These are phyloP conservation scores for Neoboletus magnificus DNA, from an alignment of 768 basidiomycete species.

Conservation along the genomic window DNA sequence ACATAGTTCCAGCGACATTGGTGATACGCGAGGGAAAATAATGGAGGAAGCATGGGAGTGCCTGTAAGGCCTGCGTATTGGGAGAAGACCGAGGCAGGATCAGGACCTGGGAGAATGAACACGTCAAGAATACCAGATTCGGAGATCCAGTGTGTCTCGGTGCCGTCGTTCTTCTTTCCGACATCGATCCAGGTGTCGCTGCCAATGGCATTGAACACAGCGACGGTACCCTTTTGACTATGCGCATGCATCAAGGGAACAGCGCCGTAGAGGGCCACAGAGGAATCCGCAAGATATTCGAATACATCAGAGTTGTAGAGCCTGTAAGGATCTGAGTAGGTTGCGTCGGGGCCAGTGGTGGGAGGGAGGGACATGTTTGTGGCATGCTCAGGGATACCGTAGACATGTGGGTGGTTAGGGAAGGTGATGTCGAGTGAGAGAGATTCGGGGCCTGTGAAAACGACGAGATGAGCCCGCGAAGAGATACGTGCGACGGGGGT, in stretches of 20 bases:
- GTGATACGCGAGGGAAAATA: slow-evolving; percentile 92
- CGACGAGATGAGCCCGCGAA: slow-evolving; percentile 1
- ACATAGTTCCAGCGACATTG: slow-evolving; percentile 99
- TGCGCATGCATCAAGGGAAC: slow-evolving; percentile 95
- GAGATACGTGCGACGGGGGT: neutral
- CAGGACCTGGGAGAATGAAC: slow-evolving; percentile 91
- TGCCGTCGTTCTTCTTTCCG: slow-evolving; percentile 52
- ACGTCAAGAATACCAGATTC: slow-evolving; percentile 96
- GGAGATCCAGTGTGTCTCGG: slow-evolving; percentile 94
- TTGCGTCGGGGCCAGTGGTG: slow-evolving; percentile 73
- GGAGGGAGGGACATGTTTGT: slow-evolving; percentile 85
- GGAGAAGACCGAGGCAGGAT: slow-evolving; percentile 73
- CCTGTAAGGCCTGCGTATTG: slow-evolving; percentile 89
- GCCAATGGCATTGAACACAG: slow-evolving; percentile 79
- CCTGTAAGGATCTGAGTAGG: slow-evolving; percentile 88
- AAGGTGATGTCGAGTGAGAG: slow-evolving; percentile 91
- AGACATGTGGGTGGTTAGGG: slow-evolving; percentile 87
- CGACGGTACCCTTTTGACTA: slow-evolving; percentile 81
- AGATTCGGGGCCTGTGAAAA: slow-evolving; percentile 82
- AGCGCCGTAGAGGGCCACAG: slow-evolving; percentile 84
- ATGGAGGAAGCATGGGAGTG: slow-evolving; percentile 79
- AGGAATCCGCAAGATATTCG: slow-evolving; percentile 82
- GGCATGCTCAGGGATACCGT: slow-evolving; percentile 96
- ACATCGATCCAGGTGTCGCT: slow-evolving; percentile 98
- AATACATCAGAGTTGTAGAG: slow-evolving; percentile 96